These are phyloP conservation scores for Thuja plicata DNA, from an alignment of 83 land plant genomes.

Conservation along the genomic window DNA sequence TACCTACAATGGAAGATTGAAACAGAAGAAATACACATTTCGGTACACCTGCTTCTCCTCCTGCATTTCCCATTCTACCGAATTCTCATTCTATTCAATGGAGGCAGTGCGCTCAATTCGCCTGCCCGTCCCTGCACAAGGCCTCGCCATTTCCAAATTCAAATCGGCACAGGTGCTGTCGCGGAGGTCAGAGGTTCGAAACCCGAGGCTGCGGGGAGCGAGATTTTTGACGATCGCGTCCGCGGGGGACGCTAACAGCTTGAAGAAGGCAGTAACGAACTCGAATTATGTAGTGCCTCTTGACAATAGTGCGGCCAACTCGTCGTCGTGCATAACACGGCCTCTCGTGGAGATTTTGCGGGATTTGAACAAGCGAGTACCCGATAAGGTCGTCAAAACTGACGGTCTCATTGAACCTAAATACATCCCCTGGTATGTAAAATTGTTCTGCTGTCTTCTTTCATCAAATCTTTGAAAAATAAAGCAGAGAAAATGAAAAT, in stretches of 20 bases:
- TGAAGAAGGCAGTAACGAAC: conserved; percentile 17
- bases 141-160: neutral
- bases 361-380: conserved; percentile 78
- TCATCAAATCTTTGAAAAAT: neutral
- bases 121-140: neutral
- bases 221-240: neutral
- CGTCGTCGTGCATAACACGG: conserved; percentile 52
- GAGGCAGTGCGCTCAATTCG: conserved; percentile 7
- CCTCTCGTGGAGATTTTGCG: conserved; percentile 73
- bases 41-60: neutral
- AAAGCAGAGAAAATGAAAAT: neutral
- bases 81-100: neutral
- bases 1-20: neutral
- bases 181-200: neutral
- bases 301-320: conserved; percentile 3
- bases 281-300: conserved; percentile 28
- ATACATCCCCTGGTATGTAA: conserved; percentile 35
- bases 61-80: neutral
- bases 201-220: neutral
- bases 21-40: neutral
- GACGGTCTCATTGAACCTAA: conserved; percentile 1
- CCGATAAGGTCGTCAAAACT: conserved; percentile 57
- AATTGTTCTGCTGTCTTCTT: neutral
- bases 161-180: neutral
- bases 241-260: neutral